phyloP scores from a whole-genome alignment of 805 yeast genomes.

The Candida krabiensis region DNA sequence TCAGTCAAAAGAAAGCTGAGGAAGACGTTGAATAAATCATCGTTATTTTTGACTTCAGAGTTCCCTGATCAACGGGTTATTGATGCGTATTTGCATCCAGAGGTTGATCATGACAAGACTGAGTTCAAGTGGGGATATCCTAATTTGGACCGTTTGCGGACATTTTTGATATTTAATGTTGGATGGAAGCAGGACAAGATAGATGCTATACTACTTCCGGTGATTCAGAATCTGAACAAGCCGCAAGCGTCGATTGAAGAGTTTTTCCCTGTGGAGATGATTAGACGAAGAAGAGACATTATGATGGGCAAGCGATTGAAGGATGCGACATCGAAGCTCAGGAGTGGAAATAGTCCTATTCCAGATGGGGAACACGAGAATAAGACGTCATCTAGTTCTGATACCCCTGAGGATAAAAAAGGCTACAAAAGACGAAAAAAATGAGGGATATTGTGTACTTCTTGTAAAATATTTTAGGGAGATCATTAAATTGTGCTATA shows the following conservation, averaged over 20 bases:
- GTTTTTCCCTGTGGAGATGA: conserved; percentile 63
- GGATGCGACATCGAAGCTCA: conserved; percentile 54
- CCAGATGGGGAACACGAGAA: no score
- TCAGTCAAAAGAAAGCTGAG: conserved; percentile 59
- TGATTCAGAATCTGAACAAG: conserved; percentile 74
- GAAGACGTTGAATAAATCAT: conserved; percentile 53
- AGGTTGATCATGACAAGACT: conserved; percentile 78
- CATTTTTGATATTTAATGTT: conserved; percentile 64
- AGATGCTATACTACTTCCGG: conserved; percentile 83
- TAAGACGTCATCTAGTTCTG: no score
- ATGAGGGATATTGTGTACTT: no score
- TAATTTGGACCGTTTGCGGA: conserved; percentile 73
- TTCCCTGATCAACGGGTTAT: conserved; percentile 73
- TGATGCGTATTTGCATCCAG: conserved; percentile 77
- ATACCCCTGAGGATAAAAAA: no score
- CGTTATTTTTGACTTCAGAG: conserved; percentile 50
- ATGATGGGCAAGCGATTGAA: conserved; percentile 61
- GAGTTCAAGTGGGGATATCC: conserved; percentile 90
- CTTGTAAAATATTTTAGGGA: no score
- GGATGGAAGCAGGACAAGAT: conserved; percentile 79
- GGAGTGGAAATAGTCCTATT: no score
- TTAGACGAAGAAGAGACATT: conserved; percentile 45
- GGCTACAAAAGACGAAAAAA: conserved; percentile 3
- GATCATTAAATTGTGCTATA: no score
- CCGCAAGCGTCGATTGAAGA: conserved; percentile 65